Base-by-base conservation (phyloP, 176 grass and related monocot genomes). In the Musa acuminata region DNA sequence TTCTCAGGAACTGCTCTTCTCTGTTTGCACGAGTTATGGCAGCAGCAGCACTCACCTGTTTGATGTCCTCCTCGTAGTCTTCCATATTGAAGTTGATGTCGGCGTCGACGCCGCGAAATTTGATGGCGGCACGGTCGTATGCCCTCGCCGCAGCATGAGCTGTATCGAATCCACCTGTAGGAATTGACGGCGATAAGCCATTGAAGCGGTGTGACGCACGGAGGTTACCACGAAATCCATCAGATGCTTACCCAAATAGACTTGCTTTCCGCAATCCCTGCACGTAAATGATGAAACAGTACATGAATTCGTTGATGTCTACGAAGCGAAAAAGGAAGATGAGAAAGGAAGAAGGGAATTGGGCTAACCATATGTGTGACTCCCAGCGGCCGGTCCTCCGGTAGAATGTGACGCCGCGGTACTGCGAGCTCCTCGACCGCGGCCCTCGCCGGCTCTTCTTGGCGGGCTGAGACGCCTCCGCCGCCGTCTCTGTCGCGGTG, bases 191-290 rank as follows among this genome's bases (percentile, higher is more conserved):
- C 60, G 11, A 23, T 11, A 19, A 8, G n/a, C 57, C 8, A 20
- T 60, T 60, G 17, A 14, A 60, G 19, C 57, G 20, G 57, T 8
- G 57, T 60, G 57, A 62, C 20, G 17, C 57, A 62, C 14, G 20
- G 57, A 62, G n/a, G 57, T 19, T 17, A 17, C 57, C n/a, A 29
- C 35, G 57, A 50, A 69, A 43, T 8, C 67, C 16, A 14, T 19
- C 13, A 43, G 11, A 24, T 35, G 54, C 75, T 91, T 98, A 98
- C 94, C 94, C 82, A 98, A 74, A 93, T 98, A 98, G 72, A 98
- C 94, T 81, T 98, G 94, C 88, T 98, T 98, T 82, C 94, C 94
- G 57, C 94, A 98, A 89, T 98, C 94, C 94, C 94, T 98, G 90
- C 86, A 88, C 83, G 86, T 75, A 69, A 71, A 74, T 43, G 55